phyloP scores from a whole-genome alignment of 192 early-diverging fungal genomes.

The Backusella westeae region DNA sequence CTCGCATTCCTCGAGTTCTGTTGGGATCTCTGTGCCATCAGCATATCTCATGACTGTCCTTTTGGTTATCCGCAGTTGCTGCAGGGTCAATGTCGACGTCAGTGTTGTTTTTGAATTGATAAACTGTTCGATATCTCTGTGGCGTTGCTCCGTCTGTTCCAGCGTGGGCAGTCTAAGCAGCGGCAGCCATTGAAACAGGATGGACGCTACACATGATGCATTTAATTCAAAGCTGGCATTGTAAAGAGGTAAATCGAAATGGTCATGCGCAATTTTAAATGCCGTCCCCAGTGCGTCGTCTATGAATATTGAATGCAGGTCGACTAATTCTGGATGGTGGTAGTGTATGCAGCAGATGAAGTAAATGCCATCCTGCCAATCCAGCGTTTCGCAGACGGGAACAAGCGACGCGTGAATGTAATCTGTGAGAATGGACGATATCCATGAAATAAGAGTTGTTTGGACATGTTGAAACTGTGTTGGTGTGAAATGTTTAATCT shows the following conservation, averaged over 20 bases:
- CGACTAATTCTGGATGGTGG: constrained; percentile 4
- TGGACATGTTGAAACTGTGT: not conserved
- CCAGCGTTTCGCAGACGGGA: not conserved
- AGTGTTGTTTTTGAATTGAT: not conserved
- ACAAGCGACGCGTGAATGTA: constrained; percentile 13
- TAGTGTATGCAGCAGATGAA: constrained; percentile 13
- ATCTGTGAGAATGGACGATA: not conserved
- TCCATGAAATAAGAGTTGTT: not conserved
- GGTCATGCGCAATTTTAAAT: not conserved
- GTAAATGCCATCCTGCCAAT: constrained; percentile 9
- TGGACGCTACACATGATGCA: not conserved
- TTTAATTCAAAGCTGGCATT: not conserved
- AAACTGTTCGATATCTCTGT: not conserved
- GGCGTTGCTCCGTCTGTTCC: not conserved
- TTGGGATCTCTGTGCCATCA: constrained; percentile 7
- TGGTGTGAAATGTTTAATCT: not conserved
- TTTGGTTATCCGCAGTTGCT: constrained; percentile 12
- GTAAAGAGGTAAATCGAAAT: not conserved
- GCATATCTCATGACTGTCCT: not conserved
- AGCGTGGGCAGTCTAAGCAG: not conserved
- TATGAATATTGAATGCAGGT: not conserved
- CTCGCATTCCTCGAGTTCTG: constrained; percentile 2
- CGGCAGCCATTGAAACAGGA: not conserved
- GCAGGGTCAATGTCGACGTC: constrained; percentile 17
- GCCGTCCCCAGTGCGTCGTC: not conserved